phyloP scores from a whole-genome alignment of 768 basidiomycete genomes.

The Flagelloscypha sp. region DNA sequence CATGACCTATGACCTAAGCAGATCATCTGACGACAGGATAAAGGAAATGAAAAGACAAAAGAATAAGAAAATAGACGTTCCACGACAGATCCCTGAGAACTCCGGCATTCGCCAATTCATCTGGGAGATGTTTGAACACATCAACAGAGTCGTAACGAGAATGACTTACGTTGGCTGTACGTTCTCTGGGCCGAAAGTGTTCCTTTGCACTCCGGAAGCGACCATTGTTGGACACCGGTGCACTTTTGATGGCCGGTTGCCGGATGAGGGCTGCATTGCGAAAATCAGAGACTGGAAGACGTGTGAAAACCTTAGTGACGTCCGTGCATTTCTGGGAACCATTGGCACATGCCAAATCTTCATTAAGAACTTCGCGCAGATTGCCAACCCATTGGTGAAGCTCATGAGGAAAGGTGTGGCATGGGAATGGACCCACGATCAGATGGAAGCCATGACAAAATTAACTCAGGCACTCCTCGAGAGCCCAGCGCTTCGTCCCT shows the following conservation, averaged over 20 bases:
- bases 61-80: too few relatives aligned
- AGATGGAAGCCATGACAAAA: constrained; percentile 14
- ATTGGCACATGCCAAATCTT: constrained; percentile 11
- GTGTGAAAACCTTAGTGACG: constrained; percentile 9
- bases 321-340: constrained; percentile 15
- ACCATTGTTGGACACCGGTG: constrained; percentile 27
- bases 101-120: too few relatives aligned
- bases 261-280: constrained; percentile 15
- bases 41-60: too few relatives aligned
- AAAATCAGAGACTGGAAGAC: constrained; percentile 18
- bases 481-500: constrained; percentile 18
- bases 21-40: too few relatives aligned
- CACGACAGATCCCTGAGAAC: too few relatives aligned
- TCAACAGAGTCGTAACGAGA: constrained; percentile 2
- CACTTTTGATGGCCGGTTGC: constrained; percentile 22
- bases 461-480: constrained; percentile 11
- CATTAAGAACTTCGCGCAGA: constrained; percentile 14
- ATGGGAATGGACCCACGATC: constrained; percentile 15
- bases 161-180: constrained; percentile 8
- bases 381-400: constrained; percentile 5
- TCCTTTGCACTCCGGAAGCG: constrained; percentile 11
- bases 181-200: constrained; percentile 19
- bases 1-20: too few relatives aligned
- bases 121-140: too few relatives aligned
- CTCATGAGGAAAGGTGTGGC: constrained; percentile 9